A percentile compares a stretch with the other conserved stretches of the same genome.
Evolutionary conservation across 2,329 filamentous ascomycete genomes (phyloP).

Genomic region (Aspergillus chevalieri): DNA sequence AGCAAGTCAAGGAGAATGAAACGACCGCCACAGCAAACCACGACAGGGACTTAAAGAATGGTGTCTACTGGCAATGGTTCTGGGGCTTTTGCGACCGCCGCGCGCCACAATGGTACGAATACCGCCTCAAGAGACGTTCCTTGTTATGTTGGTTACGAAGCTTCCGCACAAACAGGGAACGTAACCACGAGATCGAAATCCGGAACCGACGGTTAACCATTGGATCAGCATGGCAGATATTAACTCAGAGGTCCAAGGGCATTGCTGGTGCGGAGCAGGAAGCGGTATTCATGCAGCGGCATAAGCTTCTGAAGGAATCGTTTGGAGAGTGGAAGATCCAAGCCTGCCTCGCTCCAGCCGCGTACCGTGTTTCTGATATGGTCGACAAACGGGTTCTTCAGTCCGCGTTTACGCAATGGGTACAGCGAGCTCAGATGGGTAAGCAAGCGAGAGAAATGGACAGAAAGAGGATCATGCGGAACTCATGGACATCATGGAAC

Average conservation of each 20-base stretch:
- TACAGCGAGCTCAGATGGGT: constrained; percentile 38
- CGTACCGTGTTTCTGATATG: constrained; percentile 38
- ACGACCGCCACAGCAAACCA: constrained; percentile 26
- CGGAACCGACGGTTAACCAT: constrained; percentile 23
- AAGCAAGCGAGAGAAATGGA: constrained; percentile 47
- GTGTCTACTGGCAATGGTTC: constrained; percentile 39
- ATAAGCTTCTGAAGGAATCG: constrained; percentile 29
- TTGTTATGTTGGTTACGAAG: constrained; percentile 37
- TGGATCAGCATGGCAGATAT: constrained; percentile 26
- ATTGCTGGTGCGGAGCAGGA: constrained; percentile 23
- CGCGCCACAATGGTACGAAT: constrained; percentile 39
- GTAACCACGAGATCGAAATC: constrained; percentile 32
- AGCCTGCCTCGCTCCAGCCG: constrained; percentile 37
- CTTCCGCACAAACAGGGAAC: constrained; percentile 35
- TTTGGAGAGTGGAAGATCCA: constrained; percentile 40
- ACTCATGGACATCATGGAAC: constrained; percentile 58
- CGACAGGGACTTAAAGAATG: constrained; percentile 24
- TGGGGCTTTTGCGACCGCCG: constrained; percentile 40
- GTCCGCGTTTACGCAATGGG: constrained; percentile 47
- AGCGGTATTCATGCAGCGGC: constrained; percentile 26
- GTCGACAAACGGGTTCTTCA: constrained; percentile 42
- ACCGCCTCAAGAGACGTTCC: constrained; percentile 35
- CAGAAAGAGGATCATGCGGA: constrained; percentile 48
- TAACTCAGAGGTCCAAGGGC: constrained; percentile 27
- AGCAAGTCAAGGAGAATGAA: constrained; percentile 30